Base-by-base conservation (phyloP, 192 early-diverging fungal genomes). In the Rhizophagus prolifer region DNA sequence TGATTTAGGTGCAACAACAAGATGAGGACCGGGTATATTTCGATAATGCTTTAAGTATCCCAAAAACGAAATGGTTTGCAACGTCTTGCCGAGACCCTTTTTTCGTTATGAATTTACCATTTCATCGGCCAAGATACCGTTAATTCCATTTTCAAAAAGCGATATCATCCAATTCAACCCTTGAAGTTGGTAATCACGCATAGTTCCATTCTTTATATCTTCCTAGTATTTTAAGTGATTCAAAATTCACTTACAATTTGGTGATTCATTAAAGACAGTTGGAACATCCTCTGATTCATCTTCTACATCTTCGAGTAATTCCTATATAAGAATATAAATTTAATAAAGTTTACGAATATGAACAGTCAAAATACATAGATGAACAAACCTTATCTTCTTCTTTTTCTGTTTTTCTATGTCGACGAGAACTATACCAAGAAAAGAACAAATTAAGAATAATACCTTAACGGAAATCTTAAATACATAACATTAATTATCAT, bases 81-180 rank as follows among this genome's bases (percentile, higher is more conserved):
- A 84, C 3, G 97, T 99, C 81, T 99, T 99, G 14, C 96, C 96
- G 62, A 99, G 87, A 62, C 96, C 96, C 92, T 92, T 75, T 41
- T 66, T 62, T 58, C 36, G 36, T 38, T 28, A n/a, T 54, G 0
- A 4, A 34, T 62, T 67, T 84, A 92, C 93, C 96, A 98, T 97
- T 83, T 98, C 96, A 84, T 98, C 97, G n/a, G 97, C 96, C 41
- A 99, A 82, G 68, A 98, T 97, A 26, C 97, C 97, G 81, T 99
- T 99, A 82, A 99, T 95, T n/a, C 95, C 95, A 80, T 99, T 97
- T 76, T 96, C 91, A 75, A 90, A 97, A 60, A 99, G 86, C 2
- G 94, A 96, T 34, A 99, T 92, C 88, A 99, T 93, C 97, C 97
- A 99, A 82, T 96, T 98, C 41, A 99, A 87, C 23, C 97, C 97